Conservation (phyloP, 2,329 filamentous ascomycete genomes). For the Aureobasidium sp. region DNA sequence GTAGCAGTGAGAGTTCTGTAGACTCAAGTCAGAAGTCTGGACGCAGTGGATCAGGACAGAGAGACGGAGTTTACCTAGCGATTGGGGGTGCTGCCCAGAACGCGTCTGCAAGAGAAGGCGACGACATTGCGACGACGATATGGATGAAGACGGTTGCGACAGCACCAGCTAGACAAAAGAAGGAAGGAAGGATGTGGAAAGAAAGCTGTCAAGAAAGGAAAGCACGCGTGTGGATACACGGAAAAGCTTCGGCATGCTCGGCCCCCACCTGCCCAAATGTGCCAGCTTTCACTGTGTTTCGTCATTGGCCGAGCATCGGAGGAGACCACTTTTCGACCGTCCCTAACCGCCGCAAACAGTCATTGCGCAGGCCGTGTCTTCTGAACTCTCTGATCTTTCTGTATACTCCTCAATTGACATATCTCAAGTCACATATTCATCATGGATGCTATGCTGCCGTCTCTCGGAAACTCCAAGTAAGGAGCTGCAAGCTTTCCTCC, state of each 20-base stretch:
- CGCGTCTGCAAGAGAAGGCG: constrained; percentile 40
- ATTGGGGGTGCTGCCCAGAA: constrained; percentile 62
- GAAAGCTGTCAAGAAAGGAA: constrained; percentile 11
- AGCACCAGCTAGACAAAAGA: constrained; percentile 4
- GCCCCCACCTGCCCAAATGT: background rate
- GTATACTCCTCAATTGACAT: background rate
- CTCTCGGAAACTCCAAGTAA: constrained; percentile 27
- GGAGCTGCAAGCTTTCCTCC: constrained; percentile 16
- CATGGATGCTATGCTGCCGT: constrained; percentile 32
- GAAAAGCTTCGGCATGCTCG: background rate
- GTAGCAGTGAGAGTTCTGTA: constrained; percentile 60
- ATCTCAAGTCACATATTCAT: constrained; percentile 16
- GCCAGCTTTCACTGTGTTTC: background rate
- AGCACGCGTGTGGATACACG: constrained; percentile 6
- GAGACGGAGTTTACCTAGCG: constrained; percentile 46
- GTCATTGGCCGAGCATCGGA: constrained; percentile 6
- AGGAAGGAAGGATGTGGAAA: background rate
- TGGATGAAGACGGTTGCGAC: constrained; percentile 16
- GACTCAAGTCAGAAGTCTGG: constrained; percentile 37
- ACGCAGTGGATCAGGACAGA: constrained; percentile 13
- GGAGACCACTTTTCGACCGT: constrained; percentile 1
- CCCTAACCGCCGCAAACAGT: background rate
- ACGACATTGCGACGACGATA: constrained; percentile 17
- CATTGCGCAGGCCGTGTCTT: constrained; percentile 17
- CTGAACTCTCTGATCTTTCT: background rate